Percentiles rank a stretch among this genome's conserved stretches.
These are phyloP conservation scores for Bondarzewia mesenterica DNA, from an alignment of 1,284 basidiomycete species.

Conservation along the genomic window DNA sequence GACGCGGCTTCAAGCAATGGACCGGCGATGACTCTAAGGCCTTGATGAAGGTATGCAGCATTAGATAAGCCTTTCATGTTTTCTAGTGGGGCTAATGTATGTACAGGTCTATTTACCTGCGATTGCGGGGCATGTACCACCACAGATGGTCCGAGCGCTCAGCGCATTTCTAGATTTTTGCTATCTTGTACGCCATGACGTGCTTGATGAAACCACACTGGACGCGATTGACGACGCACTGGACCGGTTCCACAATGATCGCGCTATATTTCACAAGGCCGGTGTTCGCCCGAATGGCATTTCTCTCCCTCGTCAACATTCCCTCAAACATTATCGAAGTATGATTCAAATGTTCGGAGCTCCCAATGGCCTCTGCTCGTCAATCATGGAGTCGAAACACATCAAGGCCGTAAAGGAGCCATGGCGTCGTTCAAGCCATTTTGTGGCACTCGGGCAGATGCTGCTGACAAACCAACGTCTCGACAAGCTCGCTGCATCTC, in stretches of 20 bases:
- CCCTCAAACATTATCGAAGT: no score
- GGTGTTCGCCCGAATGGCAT: constrained; percentile 12
- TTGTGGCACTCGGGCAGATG: no score
- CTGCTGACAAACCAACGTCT: no score
- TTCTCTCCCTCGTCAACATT: constrained; percentile 15
- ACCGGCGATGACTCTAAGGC: constrained; percentile 17
- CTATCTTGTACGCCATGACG: constrained; percentile 10
- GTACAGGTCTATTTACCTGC: constrained; percentile 12
- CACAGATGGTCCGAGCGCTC: constrained; percentile 10
- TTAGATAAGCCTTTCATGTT: background rate
- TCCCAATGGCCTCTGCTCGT: constrained; percentile 17
- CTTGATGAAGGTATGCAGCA: constrained; percentile 10
- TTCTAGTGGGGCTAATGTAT: background rate
- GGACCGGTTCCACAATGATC: constrained; percentile 5
- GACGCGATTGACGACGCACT: constrained; percentile 9
- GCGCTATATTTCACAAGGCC: constrained; percentile 7
- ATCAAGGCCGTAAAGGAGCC: constrained; percentile 20
- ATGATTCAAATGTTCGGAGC: constrained; percentile 13
- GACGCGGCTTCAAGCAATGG: constrained; percentile 16
- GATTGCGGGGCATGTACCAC: no score
- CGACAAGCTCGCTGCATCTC: no score
- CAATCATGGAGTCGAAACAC: constrained; percentile 19
- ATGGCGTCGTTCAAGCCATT: constrained; percentile 14
- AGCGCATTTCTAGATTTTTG: constrained; percentile 15
- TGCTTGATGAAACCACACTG: background rate